Conservation (phyloP, 768 basidiomycete genomes). For the Xerocomus spinulosus region DNA sequence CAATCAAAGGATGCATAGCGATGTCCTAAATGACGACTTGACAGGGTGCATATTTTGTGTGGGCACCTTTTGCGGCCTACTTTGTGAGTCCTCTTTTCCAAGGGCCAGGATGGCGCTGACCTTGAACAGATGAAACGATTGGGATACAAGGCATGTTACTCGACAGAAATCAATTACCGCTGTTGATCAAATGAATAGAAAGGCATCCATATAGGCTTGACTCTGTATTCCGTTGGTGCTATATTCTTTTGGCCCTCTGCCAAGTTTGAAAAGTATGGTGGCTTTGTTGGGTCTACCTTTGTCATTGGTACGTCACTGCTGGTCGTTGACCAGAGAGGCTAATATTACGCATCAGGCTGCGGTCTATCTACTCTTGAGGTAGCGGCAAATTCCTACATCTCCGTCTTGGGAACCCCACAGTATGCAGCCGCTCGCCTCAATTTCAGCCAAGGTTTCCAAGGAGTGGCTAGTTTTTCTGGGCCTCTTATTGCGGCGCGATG, state of each 20-base stretch:
- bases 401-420: slow-evolving; percentile 61
- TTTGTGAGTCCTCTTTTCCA: slow-evolving; percentile 41
- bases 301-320: slow-evolving; percentile 46
- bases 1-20: background rate
- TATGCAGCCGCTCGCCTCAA: slow-evolving; percentile 73
- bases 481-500: slow-evolving; percentile 72
- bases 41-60: slow-evolving; percentile 60
- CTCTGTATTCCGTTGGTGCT: slow-evolving; percentile 59
- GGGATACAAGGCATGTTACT: slow-evolving; percentile 57
- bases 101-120: background rate
- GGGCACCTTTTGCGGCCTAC: slow-evolving; percentile 51
- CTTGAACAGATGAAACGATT: slow-evolving; percentile 49
- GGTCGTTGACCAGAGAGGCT: background rate
- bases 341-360: slow-evolving; percentile 37
- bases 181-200: slow-evolving; percentile 29
- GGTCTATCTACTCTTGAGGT: slow-evolving; percentile 67
- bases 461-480: slow-evolving; percentile 67
- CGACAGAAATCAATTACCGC: background rate
- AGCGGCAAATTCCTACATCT: slow-evolving; percentile 77
- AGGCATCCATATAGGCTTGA: slow-evolving; percentile 60
- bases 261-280: slow-evolving; percentile 59
- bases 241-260: slow-evolving; percentile 80
- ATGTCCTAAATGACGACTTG: background rate
- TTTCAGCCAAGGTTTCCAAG: slow-evolving; percentile 78
- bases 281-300: slow-evolving; percentile 72